Evolutionary conservation across 2,329 filamentous ascomycete genomes (phyloP).

Genomic region (Beauveria australis): DNA sequence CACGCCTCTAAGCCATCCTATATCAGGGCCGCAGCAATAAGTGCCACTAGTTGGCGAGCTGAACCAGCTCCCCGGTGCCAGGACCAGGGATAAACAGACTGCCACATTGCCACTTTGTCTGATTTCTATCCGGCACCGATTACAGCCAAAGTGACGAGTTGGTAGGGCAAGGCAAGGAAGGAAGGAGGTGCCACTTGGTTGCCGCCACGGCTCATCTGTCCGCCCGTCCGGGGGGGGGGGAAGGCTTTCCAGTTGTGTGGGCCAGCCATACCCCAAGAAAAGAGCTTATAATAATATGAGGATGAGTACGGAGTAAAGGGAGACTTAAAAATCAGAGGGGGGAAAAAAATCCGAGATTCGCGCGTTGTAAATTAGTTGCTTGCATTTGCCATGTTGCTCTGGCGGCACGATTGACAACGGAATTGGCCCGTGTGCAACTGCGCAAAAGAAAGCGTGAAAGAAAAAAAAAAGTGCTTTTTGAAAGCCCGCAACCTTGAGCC

Average conservation of each 20-base stretch:
- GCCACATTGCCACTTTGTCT: not conserved
- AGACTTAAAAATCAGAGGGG: not conserved
- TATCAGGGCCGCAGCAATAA: not conserved
- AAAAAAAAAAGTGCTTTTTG: too few species aligned
- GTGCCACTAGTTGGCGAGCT: not conserved
- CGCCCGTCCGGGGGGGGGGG: slow-evolving; percentile 1
- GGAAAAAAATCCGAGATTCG: not conserved
- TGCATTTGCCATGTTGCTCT: not conserved
- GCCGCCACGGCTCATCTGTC: slow-evolving; percentile 12
- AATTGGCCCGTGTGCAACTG: not conserved
- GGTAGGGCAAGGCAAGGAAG: not conserved
- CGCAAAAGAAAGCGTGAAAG: not conserved
- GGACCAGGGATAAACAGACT: not conserved
- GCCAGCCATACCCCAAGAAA: not conserved
- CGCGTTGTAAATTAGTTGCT: not conserved
- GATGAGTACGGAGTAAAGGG: not conserved
- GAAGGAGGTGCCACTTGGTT: not conserved
- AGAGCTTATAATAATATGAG: not conserved
- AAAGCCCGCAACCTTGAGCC: not conserved
- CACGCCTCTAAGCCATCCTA: slow-evolving; percentile 4
- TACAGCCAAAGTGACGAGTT: not conserved
- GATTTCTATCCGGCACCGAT: not conserved
- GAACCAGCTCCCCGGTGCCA: slow-evolving; percentile 10
- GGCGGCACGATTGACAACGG: not conserved
- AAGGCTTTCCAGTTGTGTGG: slow-evolving; percentile 1